phyloP scores from a whole-genome alignment of 352 stramenopile genomes.

The Globisporangium mamillatum region DNA sequence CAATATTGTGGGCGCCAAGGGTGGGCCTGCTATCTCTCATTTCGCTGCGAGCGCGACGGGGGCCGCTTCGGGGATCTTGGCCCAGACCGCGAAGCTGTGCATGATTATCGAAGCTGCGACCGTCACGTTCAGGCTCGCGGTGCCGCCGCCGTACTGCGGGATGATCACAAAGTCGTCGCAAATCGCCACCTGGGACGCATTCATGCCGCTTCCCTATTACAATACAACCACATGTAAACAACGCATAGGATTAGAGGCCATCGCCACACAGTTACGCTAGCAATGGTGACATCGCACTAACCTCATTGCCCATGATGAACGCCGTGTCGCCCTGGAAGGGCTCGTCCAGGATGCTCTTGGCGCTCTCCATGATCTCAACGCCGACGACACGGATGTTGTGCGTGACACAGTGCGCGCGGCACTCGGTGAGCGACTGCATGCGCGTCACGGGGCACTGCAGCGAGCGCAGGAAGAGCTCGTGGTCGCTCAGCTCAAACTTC shows the following conservation, averaged over 20 bases:
- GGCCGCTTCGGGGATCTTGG: constrained; percentile 28
- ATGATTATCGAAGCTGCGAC: constrained; percentile 93
- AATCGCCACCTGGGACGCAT: constrained; percentile 85
- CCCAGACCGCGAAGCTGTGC: constrained; percentile 88
- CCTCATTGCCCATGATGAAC: constrained; percentile 96
- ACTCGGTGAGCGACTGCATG: constrained; percentile 82
- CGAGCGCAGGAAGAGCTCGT: constrained; percentile 40
- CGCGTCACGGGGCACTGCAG: constrained; percentile 56
- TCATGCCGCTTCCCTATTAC: constrained; percentile 87
- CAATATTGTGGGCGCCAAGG: not conserved
- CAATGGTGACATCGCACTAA: constrained; percentile 5
- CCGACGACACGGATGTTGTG: constrained; percentile 84
- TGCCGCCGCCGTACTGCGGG: constrained; percentile 93
- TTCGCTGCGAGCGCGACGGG: not conserved
- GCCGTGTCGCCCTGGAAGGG: constrained; percentile 83
- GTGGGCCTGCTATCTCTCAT: not conserved
- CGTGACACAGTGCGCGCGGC: constrained; percentile 55
- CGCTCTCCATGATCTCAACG: constrained; percentile 91
- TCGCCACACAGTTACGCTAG: not conserved
- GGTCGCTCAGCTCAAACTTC: constrained; percentile 65
- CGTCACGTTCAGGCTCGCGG: constrained; percentile 95
- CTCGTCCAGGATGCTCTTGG: constrained; percentile 65
- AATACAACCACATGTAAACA: constrained; percentile 1
- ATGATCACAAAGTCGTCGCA: constrained; percentile 95
- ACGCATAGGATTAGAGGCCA: constrained; percentile 1